Conservation (phyloP, 2,329 filamentous ascomycete genomes). For the Botryosphaeria agaves region DNA sequence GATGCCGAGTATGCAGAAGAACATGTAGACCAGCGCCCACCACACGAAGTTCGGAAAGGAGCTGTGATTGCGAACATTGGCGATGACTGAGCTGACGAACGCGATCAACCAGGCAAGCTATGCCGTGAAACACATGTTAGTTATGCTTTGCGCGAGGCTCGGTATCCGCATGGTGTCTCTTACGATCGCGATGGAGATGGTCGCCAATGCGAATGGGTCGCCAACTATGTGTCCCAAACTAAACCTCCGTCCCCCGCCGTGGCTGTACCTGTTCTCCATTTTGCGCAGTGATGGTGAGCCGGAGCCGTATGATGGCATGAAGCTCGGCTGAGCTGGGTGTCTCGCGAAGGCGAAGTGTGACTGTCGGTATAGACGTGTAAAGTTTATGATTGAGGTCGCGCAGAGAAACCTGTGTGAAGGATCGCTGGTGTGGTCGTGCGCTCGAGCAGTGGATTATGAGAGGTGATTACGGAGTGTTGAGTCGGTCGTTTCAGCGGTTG, state of each 20-base stretch:
- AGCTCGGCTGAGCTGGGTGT: neutral
- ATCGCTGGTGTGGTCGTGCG: too few species aligned
- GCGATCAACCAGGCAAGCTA: constrained; percentile 92
- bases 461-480: too few species aligned
- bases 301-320: constrained; percentile 59
- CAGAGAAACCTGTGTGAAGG: too few species aligned
- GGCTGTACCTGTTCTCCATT: constrained; percentile 46
- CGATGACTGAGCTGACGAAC: constrained; percentile 72
- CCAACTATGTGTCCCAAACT: constrained; percentile 80
- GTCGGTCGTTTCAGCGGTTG: too few species aligned
- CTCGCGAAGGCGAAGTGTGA: too few species aligned
- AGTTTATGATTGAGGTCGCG: too few species aligned
- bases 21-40: constrained; percentile 78
- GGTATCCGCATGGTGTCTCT: constrained; percentile 22
- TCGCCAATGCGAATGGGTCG: constrained; percentile 90
- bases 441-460: too few species aligned
- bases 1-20: constrained; percentile 67
- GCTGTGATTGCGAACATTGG: constrained; percentile 35
- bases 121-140: too few species aligned
- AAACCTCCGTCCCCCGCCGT: constrained; percentile 37
- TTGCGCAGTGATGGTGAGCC: constrained; percentile 59
- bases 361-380: too few species aligned
- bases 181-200: constrained; percentile 81
- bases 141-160: too few species aligned
- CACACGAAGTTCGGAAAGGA: constrained; percentile 74